phyloP scores from a whole-genome alignment of 2,329 filamentous ascomycete species.

The Aureobasidium musti region DNA sequence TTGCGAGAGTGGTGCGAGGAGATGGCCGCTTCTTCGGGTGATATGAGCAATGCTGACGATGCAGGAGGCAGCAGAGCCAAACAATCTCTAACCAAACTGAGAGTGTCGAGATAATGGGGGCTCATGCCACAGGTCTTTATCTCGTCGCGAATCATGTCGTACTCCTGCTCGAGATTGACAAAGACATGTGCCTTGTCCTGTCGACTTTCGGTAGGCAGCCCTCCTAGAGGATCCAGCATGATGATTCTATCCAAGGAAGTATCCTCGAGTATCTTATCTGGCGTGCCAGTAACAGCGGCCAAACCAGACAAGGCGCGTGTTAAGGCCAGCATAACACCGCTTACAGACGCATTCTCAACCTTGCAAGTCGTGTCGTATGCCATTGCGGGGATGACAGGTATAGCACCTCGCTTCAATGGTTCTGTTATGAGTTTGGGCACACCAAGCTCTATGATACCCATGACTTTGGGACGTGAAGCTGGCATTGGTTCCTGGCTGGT shows the following conservation, averaged over 20 bases:
- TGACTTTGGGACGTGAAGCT: slow-evolving; percentile 41
- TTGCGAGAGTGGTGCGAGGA: slow-evolving; percentile 44
- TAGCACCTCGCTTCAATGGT: slow-evolving; percentile 66
- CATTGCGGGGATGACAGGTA: slow-evolving; percentile 68
- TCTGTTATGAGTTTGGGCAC: slow-evolving; percentile 59
- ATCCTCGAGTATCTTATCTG: slow-evolving; percentile 36
- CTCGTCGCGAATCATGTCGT: slow-evolving; percentile 65
- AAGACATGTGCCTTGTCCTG: slow-evolving; percentile 73
- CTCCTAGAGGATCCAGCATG: slow-evolving; percentile 81
- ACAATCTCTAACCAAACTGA: slow-evolving; percentile 68
- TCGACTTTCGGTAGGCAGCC: slow-evolving; percentile 68
- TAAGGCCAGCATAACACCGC: slow-evolving; percentile 73
- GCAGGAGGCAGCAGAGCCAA: slow-evolving; percentile 77
- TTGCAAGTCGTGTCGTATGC: slow-evolving; percentile 59
- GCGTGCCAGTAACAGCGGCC: slow-evolving; percentile 37
- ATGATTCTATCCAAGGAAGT: slow-evolving; percentile 81
- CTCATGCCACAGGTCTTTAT: slow-evolving; percentile 35
- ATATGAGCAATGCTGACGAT: slow-evolving; percentile 86
- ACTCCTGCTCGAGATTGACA: slow-evolving; percentile 93
- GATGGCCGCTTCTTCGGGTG: slow-evolving; percentile 76
- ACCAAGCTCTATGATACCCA: slow-evolving; percentile 45
- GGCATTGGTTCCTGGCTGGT: slow-evolving; percentile 36
- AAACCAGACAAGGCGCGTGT: slow-evolving; percentile 74
- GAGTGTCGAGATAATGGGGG: slow-evolving; percentile 64
- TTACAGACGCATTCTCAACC: slow-evolving; percentile 54